A percentile compares a stretch with the other conserved stretches of the same genome.
Evolutionary conservation across 345 rosid species (phyloP).

Genomic region (Rhodamnia argentea): DNA sequence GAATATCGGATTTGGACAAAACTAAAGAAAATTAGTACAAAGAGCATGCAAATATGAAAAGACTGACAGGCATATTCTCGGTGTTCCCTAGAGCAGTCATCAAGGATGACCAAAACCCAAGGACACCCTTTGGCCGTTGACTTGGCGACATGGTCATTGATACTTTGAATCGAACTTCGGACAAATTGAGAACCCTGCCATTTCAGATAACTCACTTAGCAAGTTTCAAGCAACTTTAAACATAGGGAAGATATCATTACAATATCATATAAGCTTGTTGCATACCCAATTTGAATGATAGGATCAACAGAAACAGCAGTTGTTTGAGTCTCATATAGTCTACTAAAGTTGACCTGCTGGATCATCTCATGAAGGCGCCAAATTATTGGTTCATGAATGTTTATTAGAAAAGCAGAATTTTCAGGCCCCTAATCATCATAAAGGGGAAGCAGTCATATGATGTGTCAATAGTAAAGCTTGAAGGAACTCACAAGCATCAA

Average conservation of each 20-base stretch:
- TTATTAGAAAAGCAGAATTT: conserved; percentile 71
- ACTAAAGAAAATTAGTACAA: not conserved
- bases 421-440: conserved; percentile 60
- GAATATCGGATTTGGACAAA: not conserved
- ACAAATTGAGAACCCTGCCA: conserved; percentile 72
- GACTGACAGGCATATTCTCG: conserved; percentile 92
- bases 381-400: conserved; percentile 92
- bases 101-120: conserved; percentile 96
- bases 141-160: conserved; percentile 97
- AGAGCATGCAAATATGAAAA: not conserved
- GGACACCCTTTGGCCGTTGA: conserved; percentile 94
- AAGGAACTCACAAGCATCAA: not conserved
- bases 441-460: not conserved
- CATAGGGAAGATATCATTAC: not conserved
- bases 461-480: not conserved
- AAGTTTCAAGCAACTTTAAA: not conserved
- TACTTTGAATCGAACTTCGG: conserved; percentile 86
- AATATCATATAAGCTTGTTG: not conserved
- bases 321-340: conserved; percentile 48
- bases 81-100: conserved; percentile 99
- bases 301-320: conserved; percentile 98
- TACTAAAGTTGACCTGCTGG: conserved; percentile 67
- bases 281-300: conserved; percentile 86
- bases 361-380: conserved; percentile 99
- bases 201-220: conserved; percentile 2